A percentile compares a stretch with the other conserved stretches of the same genome.
Evolutionary conservation across 345 rosid genomes (phyloP).

Genomic region (Salix arbutifolia): DNA sequence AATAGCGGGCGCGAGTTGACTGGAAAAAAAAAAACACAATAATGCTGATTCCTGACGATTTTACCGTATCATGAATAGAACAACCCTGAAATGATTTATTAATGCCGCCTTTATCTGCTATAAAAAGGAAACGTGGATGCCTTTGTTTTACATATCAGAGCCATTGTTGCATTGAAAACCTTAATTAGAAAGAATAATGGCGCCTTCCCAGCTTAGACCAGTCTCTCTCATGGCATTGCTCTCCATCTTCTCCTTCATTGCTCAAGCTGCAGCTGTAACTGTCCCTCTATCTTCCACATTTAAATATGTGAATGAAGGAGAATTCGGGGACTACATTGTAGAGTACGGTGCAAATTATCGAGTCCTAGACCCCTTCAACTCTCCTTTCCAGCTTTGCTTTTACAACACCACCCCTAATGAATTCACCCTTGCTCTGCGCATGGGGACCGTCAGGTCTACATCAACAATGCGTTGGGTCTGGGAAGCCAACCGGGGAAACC

Average conservation of each 20-base stretch:
- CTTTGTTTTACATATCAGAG: constrained; percentile 9
- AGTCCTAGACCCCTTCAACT: constrained; percentile 7
- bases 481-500: constrained; percentile 35
- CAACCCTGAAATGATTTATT: too few species aligned
- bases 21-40: too few species aligned
- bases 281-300: constrained; percentile 43
- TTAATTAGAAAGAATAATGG: too few species aligned
- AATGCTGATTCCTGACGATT: too few species aligned
- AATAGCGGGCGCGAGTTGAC: too few species aligned
- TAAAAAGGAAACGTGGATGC: constrained; percentile 14
- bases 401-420: constrained; percentile 58
- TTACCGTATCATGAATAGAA: too few species aligned
- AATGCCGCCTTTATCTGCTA: constrained; percentile 1
- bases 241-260: constrained; percentile 6
- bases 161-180: background rate
- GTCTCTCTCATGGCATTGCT: constrained; percentile 7
- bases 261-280: constrained; percentile 9
- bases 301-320: constrained; percentile 38
- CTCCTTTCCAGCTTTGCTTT: constrained; percentile 57
- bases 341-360: constrained; percentile 44
- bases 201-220: background rate
- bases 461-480: constrained; percentile 40
- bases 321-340: constrained; percentile 25
- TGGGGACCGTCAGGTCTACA: constrained; percentile 37
- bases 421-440: constrained; percentile 50